Conservation (phyloP, 2,329 filamentous ascomycete species). For the Ophiosphaerella korrae region DNA sequence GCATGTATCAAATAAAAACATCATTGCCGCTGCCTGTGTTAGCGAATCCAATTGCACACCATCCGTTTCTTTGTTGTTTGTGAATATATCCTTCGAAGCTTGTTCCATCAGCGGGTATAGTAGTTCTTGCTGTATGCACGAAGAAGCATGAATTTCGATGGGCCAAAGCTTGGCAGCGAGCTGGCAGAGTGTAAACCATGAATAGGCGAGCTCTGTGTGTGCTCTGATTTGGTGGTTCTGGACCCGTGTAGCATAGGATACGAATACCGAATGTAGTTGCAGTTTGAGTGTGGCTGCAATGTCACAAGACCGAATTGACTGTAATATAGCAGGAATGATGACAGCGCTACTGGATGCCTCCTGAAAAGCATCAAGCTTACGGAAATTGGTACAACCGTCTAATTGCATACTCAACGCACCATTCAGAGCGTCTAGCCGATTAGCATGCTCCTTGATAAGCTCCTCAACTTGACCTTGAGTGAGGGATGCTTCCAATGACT, state of each 20-base stretch:
- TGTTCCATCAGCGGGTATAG: slow-evolving; percentile 33
- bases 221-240: slow-evolving; percentile 24
- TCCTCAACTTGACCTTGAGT: slow-evolving; percentile 39
- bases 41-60: slow-evolving; percentile 20
- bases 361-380: slow-evolving; percentile 25
- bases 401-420: slow-evolving; percentile 13
- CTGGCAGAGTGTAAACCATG: slow-evolving; percentile 39
- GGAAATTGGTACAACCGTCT: slow-evolving; percentile 21
- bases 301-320: slow-evolving; percentile 32
- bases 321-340: slow-evolving; percentile 34
- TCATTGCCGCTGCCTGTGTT: slow-evolving; percentile 27
- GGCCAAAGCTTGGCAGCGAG: slow-evolving; percentile 39
- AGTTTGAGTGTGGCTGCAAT: slow-evolving; percentile 24
- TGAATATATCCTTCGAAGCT: slow-evolving; percentile 28
- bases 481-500: slow-evolving; percentile 38
- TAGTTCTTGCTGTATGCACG: slow-evolving; percentile 25
- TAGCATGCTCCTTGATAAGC: slow-evolving; percentile 35
- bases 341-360: slow-evolving; percentile 35
- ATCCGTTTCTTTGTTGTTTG: slow-evolving; percentile 9
- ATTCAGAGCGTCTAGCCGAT: slow-evolving; percentile 23
- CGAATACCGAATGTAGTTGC: slow-evolving; percentile 29
- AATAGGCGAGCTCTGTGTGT: slow-evolving; percentile 19
- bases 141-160: slow-evolving; percentile 33
- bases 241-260: slow-evolving; percentile 26
- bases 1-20: slow-evolving; percentile 36